phyloP scores from a whole-genome alignment of 129 eudicot genomes.

The Flaveria brownii region DNA sequence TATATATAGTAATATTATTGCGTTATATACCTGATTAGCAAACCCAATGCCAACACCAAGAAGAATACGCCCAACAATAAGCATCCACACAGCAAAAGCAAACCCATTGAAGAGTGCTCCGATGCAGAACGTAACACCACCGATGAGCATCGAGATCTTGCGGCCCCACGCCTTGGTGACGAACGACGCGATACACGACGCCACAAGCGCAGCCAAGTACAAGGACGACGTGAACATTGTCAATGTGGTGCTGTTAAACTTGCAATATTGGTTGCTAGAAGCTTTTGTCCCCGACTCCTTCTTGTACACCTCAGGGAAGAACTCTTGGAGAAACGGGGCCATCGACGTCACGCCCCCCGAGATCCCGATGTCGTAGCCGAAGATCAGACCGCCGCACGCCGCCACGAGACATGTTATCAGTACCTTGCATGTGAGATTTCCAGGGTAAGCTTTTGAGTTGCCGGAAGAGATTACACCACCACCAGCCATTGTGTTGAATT shows the following conservation, averaged over 20 bases:
- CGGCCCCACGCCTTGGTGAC: conserved; percentile 42
- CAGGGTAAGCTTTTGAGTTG: conserved; percentile 40
- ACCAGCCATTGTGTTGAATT: conserved; percentile 33
- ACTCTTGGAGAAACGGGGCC: conserved; percentile 36
- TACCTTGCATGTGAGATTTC: conserved; percentile 44
- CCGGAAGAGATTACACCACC: conserved; percentile 24
- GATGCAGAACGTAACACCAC: conserved; percentile 39
- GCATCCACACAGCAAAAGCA: conserved; percentile 48
- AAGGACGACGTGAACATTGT: conserved; percentile 62
- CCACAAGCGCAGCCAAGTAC: conserved; percentile 52
- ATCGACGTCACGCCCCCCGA: conserved; percentile 61
- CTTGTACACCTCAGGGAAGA: conserved; percentile 39
- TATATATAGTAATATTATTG: not conserved
- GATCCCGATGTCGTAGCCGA: conserved; percentile 60
- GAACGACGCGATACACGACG: conserved; percentile 36
- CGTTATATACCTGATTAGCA: conserved; percentile 54
- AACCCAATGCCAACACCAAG: conserved; percentile 65
- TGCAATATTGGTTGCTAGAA: conserved; percentile 57
- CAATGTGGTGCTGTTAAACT: conserved; percentile 40
- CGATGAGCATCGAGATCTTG: conserved; percentile 44
- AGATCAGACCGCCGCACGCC: conserved; percentile 52
- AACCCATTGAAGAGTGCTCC: conserved; percentile 46
- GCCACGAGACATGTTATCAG: conserved; percentile 45
- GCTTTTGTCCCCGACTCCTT: conserved; percentile 20
- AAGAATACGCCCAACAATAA: conserved; percentile 46